These are phyloP conservation scores for Juncus inflexus DNA, from an alignment of 176 grass and related monocot species.

Conservation along the genomic window DNA sequence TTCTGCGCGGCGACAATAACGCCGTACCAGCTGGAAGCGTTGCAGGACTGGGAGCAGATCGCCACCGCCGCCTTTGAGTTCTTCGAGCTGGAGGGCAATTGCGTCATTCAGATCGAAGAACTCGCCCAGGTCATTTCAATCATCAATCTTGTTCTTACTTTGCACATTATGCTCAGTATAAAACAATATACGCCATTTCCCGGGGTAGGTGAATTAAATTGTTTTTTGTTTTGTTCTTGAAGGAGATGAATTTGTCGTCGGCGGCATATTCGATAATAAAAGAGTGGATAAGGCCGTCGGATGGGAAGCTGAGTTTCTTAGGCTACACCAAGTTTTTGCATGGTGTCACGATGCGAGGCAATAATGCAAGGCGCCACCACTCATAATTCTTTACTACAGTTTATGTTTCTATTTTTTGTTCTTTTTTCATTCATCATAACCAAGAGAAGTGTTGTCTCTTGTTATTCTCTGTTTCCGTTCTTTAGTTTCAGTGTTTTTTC, in stretches of 20 bases:
- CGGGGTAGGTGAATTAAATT: neutral
- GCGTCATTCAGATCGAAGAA: slow-evolving; percentile 77
- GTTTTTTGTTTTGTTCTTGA: slow-evolving; percentile 10
- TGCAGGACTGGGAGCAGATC: slow-evolving; percentile 80
- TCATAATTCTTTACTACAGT: slow-evolving; percentile 25
- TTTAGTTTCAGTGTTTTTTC: slow-evolving; percentile 25
- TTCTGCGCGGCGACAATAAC: slow-evolving; percentile 80
- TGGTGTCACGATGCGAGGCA: slow-evolving; percentile 75
- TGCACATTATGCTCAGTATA: no score
- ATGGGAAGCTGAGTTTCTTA: slow-evolving; percentile 84
- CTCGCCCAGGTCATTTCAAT: slow-evolving; percentile 55
- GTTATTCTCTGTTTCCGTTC: slow-evolving; percentile 23
- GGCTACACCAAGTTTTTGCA: slow-evolving; percentile 99
- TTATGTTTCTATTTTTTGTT: slow-evolving; percentile 41
- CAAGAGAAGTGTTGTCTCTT: slow-evolving; percentile 12
- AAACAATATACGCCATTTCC: no score
- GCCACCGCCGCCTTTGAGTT: slow-evolving; percentile 70
- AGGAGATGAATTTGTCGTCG: slow-evolving; percentile 92
- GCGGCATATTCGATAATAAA: slow-evolving; percentile 71
- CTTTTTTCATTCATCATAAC: slow-evolving; percentile 45
- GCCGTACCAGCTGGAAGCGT: slow-evolving; percentile 93
- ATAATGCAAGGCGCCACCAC: slow-evolving; percentile 52
- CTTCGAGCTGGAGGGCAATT: slow-evolving; percentile 92
- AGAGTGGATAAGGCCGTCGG: slow-evolving; percentile 79
- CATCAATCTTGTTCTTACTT: neutral